Percentiles rank a stretch among this genome's conserved stretches.
Conservation (phyloP, 495 filamentous ascomycete genomes). For the Talaromyces proteolyticus region DNA sequence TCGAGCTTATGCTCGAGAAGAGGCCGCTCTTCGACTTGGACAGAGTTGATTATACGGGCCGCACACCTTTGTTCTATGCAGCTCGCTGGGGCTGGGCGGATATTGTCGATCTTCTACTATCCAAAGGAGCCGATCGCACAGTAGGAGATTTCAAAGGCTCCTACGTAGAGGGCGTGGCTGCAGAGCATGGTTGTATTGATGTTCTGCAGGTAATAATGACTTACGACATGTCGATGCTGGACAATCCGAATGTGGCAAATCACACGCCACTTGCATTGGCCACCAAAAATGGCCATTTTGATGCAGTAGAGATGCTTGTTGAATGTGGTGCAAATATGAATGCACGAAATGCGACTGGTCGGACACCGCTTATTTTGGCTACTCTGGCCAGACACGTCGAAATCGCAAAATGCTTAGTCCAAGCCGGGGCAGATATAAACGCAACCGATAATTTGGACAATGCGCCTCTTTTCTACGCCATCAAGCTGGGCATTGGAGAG, state of each 20-base stretch:
- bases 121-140: background rate
- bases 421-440: conserved; percentile 10
- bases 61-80: background rate
- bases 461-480: conserved; percentile 19
- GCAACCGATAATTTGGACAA: conserved; percentile 10
- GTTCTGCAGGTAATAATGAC: background rate
- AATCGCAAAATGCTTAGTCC: conserved; percentile 11
- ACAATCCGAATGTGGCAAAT: background rate
- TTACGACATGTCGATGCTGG: background rate
- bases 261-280: background rate
- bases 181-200: background rate
- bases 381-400: conserved; percentile 13
- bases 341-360: background rate
- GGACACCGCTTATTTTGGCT: conserved; percentile 19
- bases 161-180: background rate
- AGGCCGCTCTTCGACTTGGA: background rate
- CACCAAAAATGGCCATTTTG: background rate
- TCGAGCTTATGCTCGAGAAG: background rate
- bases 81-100: background rate
- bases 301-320: background rate
- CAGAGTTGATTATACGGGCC: background rate
- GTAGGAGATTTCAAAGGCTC: background rate
- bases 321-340: background rate
- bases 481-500: background rate
- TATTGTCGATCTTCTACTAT: background rate